Evolutionary conservation across 495 filamentous ascomycete species (phyloP), one percentile per base, ranked within the genome.

Genomic region (Parachaetomium inaequale): DNA sequence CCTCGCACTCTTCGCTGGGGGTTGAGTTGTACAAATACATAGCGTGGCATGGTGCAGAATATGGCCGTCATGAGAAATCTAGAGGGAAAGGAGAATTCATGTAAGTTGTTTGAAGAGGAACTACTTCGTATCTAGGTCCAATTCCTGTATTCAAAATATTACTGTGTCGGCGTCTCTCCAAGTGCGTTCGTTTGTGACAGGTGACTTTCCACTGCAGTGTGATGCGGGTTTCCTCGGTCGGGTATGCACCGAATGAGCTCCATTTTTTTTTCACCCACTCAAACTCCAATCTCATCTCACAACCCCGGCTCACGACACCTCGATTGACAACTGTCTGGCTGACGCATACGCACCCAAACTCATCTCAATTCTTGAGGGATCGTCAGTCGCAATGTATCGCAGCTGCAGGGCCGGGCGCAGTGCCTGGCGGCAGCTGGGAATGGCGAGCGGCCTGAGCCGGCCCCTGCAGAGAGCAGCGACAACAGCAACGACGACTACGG

Each of bases 351-450:
- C 47, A 50, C 15, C n/a, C n/a, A 50, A 12, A 15, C 26, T n/a
- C 14, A 1, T 15, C 26, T 46, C 12, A 47, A 61, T 36, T 36
- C 29, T 38, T 25, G 51, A 8, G 2, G 1, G 42, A n/a, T 19
- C 23, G 8, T 28, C 15, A 17, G 6, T 28, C 10, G 12, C 19
- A 19, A 64, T 64, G 57, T 50, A 42, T 17, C 31, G 56, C n/a
- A 47, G 31, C 15, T 50, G 50, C 32, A 26, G 38, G 19, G 43
- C 49, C 31, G 31, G 62, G 32, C 29, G 31, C 29, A 50, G 32
- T 46, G 57, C 19, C 23, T 43, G 62, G 56, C 62, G 45, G 36
- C 49, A 40, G 32, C 12, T 51, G 36, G 10, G 12, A n/a, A n/a
- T n/a, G 25, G 19, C 10, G 25, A 43, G 29, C 5, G 45, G 26